These are phyloP conservation scores for Aspergillus campestris DNA, from an alignment of 495 filamentous ascomycete species.

Conservation along the genomic window DNA sequence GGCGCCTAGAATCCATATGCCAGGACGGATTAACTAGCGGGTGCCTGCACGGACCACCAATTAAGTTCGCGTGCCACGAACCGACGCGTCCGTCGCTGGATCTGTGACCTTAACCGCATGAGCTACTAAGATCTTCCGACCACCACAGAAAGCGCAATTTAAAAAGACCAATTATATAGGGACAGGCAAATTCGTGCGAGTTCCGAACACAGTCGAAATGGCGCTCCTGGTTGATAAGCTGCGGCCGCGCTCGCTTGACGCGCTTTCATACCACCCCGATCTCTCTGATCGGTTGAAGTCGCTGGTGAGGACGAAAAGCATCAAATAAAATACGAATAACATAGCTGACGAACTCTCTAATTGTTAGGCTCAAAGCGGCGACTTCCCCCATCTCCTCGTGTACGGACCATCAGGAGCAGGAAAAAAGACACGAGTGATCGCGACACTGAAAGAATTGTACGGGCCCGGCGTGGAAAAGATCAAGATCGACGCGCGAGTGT, in stretches of 20 bases:
- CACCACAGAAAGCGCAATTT: too few relatives aligned
- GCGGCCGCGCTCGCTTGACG: conserved; percentile 79
- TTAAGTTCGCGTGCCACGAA: conserved; percentile 34
- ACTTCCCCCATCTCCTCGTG: conserved; percentile 94
- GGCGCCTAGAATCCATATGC: background rate
- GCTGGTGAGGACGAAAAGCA: conserved; percentile 51
- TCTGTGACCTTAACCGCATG: too few relatives aligned
- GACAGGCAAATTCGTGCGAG: too few relatives aligned
- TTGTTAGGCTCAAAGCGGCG: conserved; percentile 79
- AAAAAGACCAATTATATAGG: too few relatives aligned
- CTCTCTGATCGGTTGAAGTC: conserved; percentile 82
- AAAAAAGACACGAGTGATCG: conserved; percentile 94
- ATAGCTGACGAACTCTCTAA: background rate
- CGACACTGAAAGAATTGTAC: conserved; percentile 85
- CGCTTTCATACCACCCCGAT: conserved; percentile 79
- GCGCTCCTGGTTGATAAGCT: conserved; percentile 90
- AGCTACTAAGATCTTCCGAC: too few relatives aligned
- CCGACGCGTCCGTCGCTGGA: conserved; percentile 26
- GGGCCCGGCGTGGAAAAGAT: conserved; percentile 93
- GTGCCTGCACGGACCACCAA: conserved; percentile 28
- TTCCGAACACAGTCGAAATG: conserved; percentile 30
- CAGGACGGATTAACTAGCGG: background rate
- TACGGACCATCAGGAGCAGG: conserved; percentile 95
- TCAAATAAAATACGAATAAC: background rate
- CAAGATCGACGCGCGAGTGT: conserved; percentile 91